Percentiles rank a stretch among this genome's conserved stretches.
Evolutionary conservation across 75 land plant genomes (phyloP).

Genomic region (Sequoiadendron giganteum): DNA sequence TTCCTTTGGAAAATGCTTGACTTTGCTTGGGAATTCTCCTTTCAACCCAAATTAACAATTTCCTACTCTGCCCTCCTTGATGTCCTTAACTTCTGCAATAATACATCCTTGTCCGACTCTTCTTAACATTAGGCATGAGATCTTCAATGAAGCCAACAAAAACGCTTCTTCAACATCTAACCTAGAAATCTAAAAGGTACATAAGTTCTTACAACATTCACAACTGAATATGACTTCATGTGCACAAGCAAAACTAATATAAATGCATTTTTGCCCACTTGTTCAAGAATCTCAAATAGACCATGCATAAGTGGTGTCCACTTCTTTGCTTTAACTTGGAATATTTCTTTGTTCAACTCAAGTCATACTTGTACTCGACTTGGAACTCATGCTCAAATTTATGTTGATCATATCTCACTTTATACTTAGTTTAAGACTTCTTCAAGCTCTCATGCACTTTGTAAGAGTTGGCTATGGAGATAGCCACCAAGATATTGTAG

Average conservation of each 20-base stretch:
- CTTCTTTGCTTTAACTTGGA: background rate
- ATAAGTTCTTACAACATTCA: background rate
- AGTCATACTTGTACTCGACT: background rate
- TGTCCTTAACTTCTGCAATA: background rate
- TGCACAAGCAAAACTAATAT: background rate
- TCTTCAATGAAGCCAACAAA: background rate
- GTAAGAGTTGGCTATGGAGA: no score
- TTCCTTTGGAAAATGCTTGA: background rate
- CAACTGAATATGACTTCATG: background rate
- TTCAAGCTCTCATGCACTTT: background rate
- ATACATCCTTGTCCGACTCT: background rate
- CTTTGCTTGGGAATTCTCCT: background rate
- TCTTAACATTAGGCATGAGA: background rate
- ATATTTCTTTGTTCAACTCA: background rate
- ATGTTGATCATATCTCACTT: background rate
- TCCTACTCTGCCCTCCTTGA: background rate
- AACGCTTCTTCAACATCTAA: background rate
- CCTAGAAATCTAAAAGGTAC: background rate
- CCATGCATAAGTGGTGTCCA: background rate
- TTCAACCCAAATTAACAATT: background rate
- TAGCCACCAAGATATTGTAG: no score
- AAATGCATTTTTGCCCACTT: background rate
- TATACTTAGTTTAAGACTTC: background rate
- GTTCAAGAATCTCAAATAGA: background rate
- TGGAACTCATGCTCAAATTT: background rate